Base-by-base conservation (phyloP, 768 basidiomycete genomes). In the Kwoniella pini region DNA sequence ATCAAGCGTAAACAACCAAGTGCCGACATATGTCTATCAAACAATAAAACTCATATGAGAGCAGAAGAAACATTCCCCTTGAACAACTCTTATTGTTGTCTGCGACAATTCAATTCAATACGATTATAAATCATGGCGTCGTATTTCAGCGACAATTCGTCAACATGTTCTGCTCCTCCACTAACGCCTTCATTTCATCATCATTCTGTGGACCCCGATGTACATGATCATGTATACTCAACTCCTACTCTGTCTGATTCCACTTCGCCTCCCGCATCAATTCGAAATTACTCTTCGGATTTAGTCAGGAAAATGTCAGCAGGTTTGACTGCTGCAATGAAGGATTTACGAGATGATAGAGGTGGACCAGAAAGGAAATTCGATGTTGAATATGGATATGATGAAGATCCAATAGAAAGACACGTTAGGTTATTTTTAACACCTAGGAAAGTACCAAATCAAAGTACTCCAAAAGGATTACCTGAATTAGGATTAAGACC, bases 381-480 rank as follows among this genome's bases (percentile, higher is more conserved):
- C 27, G 57, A 60, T 33, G 50, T 49, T 4, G 60, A 62, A 22
- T 62, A 52, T 44, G 65, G 65, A 50, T 67, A 67, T 43, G 62
- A 63, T 38, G 64, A 68, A 21, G 64, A 71, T 57, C 70, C 70
- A 17, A 68, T 71, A 19, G 70, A 68, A 9, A 17, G 62, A 12
- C 67, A 68, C 51, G 67, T 68, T 22, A 56, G 43, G 40, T 50
- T 67, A 24, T 53, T 59, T 19, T 52, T 67, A 5, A 65, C 65
- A 13, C 69, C 65, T 3, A n/a, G 55, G 11, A 56, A 33, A 33
- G 26, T 24, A 43, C 52, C 11, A 17, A 54, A 36, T 4, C 30
- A 19, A 9, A 45, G 26, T 19, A 50, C 28, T 7, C 21, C 12
- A 21, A 44, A 52, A 40, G 51, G 40, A 4, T 30, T 60, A 17